Evolutionary conservation across 768 basidiomycete species (phyloP).

Genomic region (Fibroporia radiculosa): DNA sequence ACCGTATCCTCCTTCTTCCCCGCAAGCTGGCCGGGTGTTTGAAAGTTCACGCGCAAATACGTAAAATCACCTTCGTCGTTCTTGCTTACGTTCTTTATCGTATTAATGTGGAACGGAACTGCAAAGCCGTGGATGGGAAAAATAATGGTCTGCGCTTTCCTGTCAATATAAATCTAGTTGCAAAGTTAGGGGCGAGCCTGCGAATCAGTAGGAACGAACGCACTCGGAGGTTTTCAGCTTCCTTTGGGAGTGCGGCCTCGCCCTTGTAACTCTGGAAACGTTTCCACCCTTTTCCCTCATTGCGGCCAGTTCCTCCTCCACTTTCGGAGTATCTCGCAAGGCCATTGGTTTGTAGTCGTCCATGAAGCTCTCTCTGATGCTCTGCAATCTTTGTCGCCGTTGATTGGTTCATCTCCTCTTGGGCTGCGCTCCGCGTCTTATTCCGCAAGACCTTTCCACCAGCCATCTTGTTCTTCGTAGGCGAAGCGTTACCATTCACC

Average conservation of each 20-base stretch:
- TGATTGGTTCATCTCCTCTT: constrained; percentile 77
- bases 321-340: constrained; percentile 79
- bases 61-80: constrained; percentile 95
- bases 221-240: constrained; percentile 75
- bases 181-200: constrained; percentile 2
- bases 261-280: constrained; percentile 96
- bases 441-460: constrained; percentile 84
- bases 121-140: constrained; percentile 93
- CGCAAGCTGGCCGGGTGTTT: constrained; percentile 93
- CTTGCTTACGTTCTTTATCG: constrained; percentile 96
- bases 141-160: constrained; percentile 83
- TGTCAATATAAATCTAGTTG: constrained; percentile 80
- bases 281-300: constrained; percentile 91
- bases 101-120: constrained; percentile 97
- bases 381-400: constrained; percentile 73
- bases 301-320: constrained; percentile 63
- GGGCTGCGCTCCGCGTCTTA: constrained; percentile 82
- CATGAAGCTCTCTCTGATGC: constrained; percentile 82
- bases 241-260: constrained; percentile 82
- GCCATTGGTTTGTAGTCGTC: constrained; percentile 69
- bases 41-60: constrained; percentile 94
- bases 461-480: constrained; percentile 64
- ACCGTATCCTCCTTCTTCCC: constrained; percentile 99
- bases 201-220: constrained; percentile 20
- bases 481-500: constrained; percentile 54